Evolutionary conservation across 1,139 yeast species (phyloP).

Genomic region (Wickerhamomyces sp.): DNA sequence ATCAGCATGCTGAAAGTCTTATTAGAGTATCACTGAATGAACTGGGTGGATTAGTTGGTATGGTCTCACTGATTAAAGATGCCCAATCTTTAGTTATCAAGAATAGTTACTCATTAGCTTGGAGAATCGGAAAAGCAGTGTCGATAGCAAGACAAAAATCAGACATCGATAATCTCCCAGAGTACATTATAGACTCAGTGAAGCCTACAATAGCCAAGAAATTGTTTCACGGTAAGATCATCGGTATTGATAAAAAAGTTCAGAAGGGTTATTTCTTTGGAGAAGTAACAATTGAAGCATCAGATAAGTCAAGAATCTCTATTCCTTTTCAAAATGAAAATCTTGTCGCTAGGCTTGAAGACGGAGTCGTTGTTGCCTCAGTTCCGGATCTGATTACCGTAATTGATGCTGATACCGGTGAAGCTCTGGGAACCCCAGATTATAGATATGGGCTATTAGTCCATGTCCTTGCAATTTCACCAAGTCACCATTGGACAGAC

Average conservation of each 20-base stretch:
- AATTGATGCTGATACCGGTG: constrained; percentile 37
- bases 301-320: constrained; percentile 20
- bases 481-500: constrained; percentile 35
- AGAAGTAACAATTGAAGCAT: constrained; percentile 36
- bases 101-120: constrained; percentile 33
- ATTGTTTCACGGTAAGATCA: constrained; percentile 40
- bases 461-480: constrained; percentile 37
- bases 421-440: constrained; percentile 45
- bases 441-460: constrained; percentile 41
- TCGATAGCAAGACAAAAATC: constrained; percentile 31
- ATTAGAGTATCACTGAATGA: constrained; percentile 38
- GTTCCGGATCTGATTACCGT: constrained; percentile 46
- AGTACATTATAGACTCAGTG: constrained; percentile 33
- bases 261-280: constrained; percentile 44
- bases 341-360: constrained; percentile 25
- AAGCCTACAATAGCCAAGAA: constrained; percentile 27
- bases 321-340: constrained; percentile 46
- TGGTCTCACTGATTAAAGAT: constrained; percentile 23
- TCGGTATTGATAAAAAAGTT: constrained; percentile 36
- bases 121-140: constrained; percentile 46
- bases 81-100: constrained; percentile 12
- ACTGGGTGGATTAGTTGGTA: constrained; percentile 37
- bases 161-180: constrained; percentile 33
- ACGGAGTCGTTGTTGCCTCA: constrained; percentile 27
- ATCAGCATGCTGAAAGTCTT: constrained; percentile 33